Base-by-base conservation (phyloP, 306 rosid species). In the Acacia acuminata region DNA sequence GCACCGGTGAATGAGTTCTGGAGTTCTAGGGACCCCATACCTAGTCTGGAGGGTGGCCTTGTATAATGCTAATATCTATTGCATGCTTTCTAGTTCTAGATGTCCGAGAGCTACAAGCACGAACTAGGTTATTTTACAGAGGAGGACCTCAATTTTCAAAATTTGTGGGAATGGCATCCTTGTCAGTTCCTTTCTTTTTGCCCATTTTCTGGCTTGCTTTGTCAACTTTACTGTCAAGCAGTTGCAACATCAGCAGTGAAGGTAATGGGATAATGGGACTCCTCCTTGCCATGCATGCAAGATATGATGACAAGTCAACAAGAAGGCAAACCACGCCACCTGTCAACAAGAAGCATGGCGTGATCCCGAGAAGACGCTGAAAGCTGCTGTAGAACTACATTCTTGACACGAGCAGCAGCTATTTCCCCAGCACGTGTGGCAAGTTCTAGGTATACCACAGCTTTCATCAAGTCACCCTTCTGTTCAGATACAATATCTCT, bases 361-460 rank as follows among this genome's bases (percentile, higher is more conserved):
- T 81, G 89, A 83, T 86, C 90, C 2, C 82, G 91, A 3, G 95
- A 92, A 82, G 84, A 81, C 20, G 77, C 67, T 25, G 98, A 88
- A 81, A 93, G 84, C 76, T 85, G 90, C 80, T 87, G 91, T 64
- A 89, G 88, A 76, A 90, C 87, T 43, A 82, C 97, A 77, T 85
- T 80, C 92, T 90, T 95, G 75, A 93, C 90, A 81, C 78, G 93
- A 79, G 79, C 78, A 3, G 97, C 97, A 24, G 92, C 94, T 63
- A 86, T 89, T 86, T 91, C 98, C 42, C 97, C 97, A 53, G 91
- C 90, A 45, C 91, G 98, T 48, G 84, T 82, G 19, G 98, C 98
- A 47, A 95, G 98, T 82, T 95, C 98, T 88, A 95, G 86, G 89
- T 95, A 95, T 50, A 95, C 95, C 69, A 93, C 84, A 51, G 98